Evolutionary conservation across 164 flowering plant species (phyloP), one percentile per base, ranked within the genome.

Genomic region (Tetrastigma voinierianum): DNA sequence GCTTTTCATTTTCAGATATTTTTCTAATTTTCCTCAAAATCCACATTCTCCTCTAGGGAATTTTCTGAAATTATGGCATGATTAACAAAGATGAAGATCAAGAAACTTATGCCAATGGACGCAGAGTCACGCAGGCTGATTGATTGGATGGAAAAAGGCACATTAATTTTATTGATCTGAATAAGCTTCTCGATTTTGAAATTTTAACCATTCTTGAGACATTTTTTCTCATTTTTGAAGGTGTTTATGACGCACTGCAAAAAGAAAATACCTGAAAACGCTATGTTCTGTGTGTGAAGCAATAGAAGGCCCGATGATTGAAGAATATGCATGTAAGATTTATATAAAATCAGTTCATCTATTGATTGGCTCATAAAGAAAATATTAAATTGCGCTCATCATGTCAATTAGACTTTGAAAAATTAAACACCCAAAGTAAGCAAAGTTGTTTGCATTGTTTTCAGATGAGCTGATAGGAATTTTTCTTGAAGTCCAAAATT

Each of bases 91-190:
- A 91, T 88, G 96, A 94, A 91, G 82, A 90, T 94, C 63, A 94
- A 94, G 81, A 94, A 91, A 79, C 90, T 94, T 17, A 87, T 87
- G 93, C 97, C 98, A 1, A 79, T 90, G 95, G 98, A 94, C 69
- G 85, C 88, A 2, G 97, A 94, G 78, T 91, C 98, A 13, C 86
- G 97, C 23, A 85, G 97, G 70, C 78, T 94, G 62, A 88, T 94
- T 58, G 96, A 94, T 68, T 91, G 98, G 97, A 91, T 94, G 98
- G 97, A 94, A 77, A 91, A 94, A 86, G 97, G 97, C 76, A 69
- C 9, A 57, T 65, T 23, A 11, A 16, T 56, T 61, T 20, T 44
- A 14, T 46, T 25, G 3, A 60, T 51, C 8, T 52, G 46, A 32
- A 3, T 17, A 13, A 57, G 21, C 18, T 24, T 25, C 20, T 48